A percentile compares a stretch with the other conserved stretches of the same genome.
Conservation (phyloP, 441 rosid genomes). For the Erysimum pusillum region DNA sequence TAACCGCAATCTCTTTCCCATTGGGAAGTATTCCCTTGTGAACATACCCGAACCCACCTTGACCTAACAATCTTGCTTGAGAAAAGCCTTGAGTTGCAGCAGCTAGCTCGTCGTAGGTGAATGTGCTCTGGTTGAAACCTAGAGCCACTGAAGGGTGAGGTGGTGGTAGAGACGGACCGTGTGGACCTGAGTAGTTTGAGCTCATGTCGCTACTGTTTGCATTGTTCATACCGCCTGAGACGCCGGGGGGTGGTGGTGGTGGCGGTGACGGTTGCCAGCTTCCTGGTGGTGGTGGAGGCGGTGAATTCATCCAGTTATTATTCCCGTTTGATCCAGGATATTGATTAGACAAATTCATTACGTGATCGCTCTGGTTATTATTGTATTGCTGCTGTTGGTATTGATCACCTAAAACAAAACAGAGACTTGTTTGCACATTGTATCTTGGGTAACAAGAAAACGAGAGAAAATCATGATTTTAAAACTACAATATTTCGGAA, state of each 20-base stretch:
- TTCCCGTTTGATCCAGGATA: slow-evolving; percentile 44
- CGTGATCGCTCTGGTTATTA: slow-evolving; percentile 43
- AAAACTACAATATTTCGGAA: not conserved
- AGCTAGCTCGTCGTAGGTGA: slow-evolving; percentile 78
- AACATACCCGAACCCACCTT: slow-evolving; percentile 93
- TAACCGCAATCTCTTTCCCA: slow-evolving; percentile 87
- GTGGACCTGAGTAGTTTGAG: slow-evolving; percentile 59
- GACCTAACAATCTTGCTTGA: slow-evolving; percentile 70
- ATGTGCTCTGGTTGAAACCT: slow-evolving; percentile 70
- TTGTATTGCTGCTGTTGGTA: slow-evolving; percentile 45
- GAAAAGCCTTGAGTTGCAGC: slow-evolving; percentile 80
- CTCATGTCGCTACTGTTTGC: slow-evolving; percentile 62
- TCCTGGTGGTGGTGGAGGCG: slow-evolving; percentile 56
- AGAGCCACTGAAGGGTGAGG: slow-evolving; percentile 66
- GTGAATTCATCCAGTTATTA: slow-evolving; percentile 53
- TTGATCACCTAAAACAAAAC: slow-evolving; percentile 42
- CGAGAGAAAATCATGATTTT: not conserved
- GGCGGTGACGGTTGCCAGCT: slow-evolving; percentile 48
- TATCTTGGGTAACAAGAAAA: slow-evolving; percentile 51
- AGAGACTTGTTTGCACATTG: slow-evolving; percentile 36
- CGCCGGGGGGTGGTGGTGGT: slow-evolving; percentile 31
- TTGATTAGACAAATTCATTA: slow-evolving; percentile 49
- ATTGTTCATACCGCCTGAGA: slow-evolving; percentile 49
- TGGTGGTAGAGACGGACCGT: slow-evolving; percentile 53
- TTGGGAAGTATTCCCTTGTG: slow-evolving; percentile 77